Percentiles rank a stretch among this genome's conserved stretches.
These are phyloP conservation scores for Thermothelomyces thermophilus DNA, from an alignment of 2,329 filamentous ascomycete species.

Conservation along the genomic window DNA sequence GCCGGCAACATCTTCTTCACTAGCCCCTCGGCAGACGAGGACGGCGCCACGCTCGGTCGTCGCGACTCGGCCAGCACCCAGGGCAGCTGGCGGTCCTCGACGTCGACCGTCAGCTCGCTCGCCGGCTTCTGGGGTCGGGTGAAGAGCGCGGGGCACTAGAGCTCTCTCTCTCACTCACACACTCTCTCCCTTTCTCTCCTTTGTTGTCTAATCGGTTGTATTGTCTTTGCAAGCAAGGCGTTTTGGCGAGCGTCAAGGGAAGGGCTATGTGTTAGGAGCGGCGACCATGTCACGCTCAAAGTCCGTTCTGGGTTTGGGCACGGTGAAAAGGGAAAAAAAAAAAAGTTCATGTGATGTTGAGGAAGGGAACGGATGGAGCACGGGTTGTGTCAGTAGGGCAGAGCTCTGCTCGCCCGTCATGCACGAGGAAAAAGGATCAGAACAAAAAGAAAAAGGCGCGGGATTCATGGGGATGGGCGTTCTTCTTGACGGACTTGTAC, in stretches of 20 bases:
- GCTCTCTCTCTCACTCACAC: background rate
- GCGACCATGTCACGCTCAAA: background rate
- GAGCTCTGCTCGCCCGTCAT: no score
- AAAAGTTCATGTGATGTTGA: constrained; percentile 10
- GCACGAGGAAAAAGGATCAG: no score
- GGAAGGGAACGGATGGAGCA: background rate
- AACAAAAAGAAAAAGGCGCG: constrained; percentile 26
- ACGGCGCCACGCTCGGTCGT: constrained; percentile 1
- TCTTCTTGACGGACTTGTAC: constrained; percentile 7
- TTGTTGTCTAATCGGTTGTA: background rate
- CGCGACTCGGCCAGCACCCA: constrained; percentile 22
- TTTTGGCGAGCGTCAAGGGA: constrained; percentile 3
- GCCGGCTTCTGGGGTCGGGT: constrained; percentile 35
- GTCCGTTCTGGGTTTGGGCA: constrained; percentile 3
- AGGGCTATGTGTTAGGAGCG: background rate
- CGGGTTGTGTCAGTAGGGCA: no score
- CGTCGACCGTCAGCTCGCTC: background rate
- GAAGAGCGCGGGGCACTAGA: constrained; percentile 26
- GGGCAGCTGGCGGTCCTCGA: constrained; percentile 16
- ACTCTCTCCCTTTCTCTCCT: background rate
- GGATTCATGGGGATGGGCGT: constrained; percentile 30
- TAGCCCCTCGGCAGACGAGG: background rate
- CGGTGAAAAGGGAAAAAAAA: constrained; percentile 14
- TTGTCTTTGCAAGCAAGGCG: constrained; percentile 16
- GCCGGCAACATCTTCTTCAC: constrained; percentile 48